These are phyloP conservation scores for Rhodomyrtus psidioides DNA, from an alignment of 441 rosid genomes.

Conservation along the genomic window DNA sequence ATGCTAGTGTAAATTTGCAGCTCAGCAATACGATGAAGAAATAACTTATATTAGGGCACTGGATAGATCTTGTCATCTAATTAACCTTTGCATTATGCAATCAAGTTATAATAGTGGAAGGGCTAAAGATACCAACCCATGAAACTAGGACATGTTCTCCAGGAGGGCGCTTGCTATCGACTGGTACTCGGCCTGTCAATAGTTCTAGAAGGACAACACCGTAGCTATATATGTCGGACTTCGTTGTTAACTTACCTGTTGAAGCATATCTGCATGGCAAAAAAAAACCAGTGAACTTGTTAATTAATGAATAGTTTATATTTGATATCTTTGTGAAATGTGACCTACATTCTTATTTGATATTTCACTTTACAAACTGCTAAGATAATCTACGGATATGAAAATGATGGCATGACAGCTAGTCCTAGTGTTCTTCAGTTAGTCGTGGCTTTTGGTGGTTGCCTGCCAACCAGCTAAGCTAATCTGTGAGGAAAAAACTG, in stretches of 20 bases:
- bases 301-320: neutral
- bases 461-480: neutral
- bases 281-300: neutral
- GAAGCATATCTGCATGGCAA: constrained; percentile 54
- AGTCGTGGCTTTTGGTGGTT: neutral
- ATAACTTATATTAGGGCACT: neutral
- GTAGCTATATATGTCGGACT: constrained; percentile 87
- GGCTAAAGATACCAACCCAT: constrained; percentile 45
- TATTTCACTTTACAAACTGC: too few relatives aligned
- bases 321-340: neutral
- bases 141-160: constrained; percentile 86
- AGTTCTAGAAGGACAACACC: constrained; percentile 80
- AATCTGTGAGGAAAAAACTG: constrained; percentile 13
- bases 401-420: neutral
- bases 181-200: constrained; percentile 71
- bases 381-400: neutral
- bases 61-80: neutral
- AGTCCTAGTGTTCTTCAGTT: neutral
- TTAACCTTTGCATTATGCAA: neutral
- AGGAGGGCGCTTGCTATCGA: constrained; percentile 53
- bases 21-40: neutral
- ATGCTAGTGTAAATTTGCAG: neutral
- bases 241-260: constrained; percentile 82
- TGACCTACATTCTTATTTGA: neutral
- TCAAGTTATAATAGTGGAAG: neutral